phyloP scores from a whole-genome alignment of 345 rosid species.

The Stellera chamaejasme region DNA sequence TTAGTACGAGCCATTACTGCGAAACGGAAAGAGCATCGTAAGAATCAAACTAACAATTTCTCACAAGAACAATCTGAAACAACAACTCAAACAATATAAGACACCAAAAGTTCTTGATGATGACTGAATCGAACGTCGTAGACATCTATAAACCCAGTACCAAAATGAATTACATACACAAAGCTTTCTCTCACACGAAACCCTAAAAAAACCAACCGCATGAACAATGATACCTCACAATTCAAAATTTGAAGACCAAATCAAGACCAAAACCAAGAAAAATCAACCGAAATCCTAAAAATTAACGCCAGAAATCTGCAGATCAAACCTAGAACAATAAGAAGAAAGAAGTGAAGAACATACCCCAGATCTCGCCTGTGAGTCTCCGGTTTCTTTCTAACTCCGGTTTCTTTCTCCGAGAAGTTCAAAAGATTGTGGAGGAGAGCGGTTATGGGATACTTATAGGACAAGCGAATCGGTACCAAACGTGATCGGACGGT shows the following conservation, averaged over 20 bases:
- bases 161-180: no score
- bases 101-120: no score
- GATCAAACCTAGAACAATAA: background rate
- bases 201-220: no score
- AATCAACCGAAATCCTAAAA: background rate
- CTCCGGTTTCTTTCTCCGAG: background rate
- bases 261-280: no score
- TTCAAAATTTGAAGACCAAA: no score
- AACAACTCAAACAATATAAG: background rate
- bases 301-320: no score
- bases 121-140: no score
- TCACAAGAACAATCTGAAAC: background rate
- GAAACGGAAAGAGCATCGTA: background rate
- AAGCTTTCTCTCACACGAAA: no score
- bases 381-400: background rate
- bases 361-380: slow-evolving; percentile 15
- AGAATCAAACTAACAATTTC: background rate
- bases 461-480: slow-evolving; percentile 2
- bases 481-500: no score
- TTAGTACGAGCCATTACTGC: slow-evolving; percentile 87
- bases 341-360: background rate
- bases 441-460: background rate
- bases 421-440: rapidly evolving
- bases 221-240: no score
- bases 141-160: no score